Evolutionary conservation across 1,139 yeast species (phyloP), one percentile per base, ranked within the genome.

Genomic region (Debaryomyces coudertii): DNA sequence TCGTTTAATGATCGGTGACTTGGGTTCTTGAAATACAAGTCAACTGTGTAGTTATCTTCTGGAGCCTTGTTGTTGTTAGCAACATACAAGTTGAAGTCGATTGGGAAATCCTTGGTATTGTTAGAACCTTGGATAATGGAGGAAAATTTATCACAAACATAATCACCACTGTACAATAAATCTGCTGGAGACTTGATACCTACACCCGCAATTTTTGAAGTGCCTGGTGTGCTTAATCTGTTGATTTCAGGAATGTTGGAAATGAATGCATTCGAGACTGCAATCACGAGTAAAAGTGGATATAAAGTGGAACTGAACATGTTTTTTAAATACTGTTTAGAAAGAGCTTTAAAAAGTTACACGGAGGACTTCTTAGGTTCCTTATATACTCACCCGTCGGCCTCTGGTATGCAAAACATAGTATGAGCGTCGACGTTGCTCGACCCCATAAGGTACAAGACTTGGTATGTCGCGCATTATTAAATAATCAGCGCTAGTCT

Each of bases 121-220:
- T 53, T 54, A 23, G 44, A 36, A 8, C 55, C 46, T 38, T 56
- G 56, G 38, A 58, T 53, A 2, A 48, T 42, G 2, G 60, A 54
- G 9, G 58, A 45, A 45, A 43, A 57, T 43, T 55, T 57, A 43
- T 58, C 62, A 50, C 61, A 58, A 34, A 58, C 61, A 36, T 53
- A 47, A 28, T 45, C 43, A 20, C 62, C 61, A 8, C 53, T 16
- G 38, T 48, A 58, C 29, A 42, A 27, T 22, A 56, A 51, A 36
- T 51, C 53, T 23, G 42, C 42, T 9, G 59, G 53, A 11, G 56
- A 36, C 42, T 55, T 55, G 28, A 46, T 35, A 20, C 36, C 33
- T n/a, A 42, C 34, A 2, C 51, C 51, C 8, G 35, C 40, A 24
- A 40, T n/a, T 18, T 42, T 36, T 11, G 45, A 14, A 3, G 23